Evolutionary conservation across 2,329 filamentous ascomycete genomes (phyloP).

Genomic region (Diaporthe velutina): DNA sequence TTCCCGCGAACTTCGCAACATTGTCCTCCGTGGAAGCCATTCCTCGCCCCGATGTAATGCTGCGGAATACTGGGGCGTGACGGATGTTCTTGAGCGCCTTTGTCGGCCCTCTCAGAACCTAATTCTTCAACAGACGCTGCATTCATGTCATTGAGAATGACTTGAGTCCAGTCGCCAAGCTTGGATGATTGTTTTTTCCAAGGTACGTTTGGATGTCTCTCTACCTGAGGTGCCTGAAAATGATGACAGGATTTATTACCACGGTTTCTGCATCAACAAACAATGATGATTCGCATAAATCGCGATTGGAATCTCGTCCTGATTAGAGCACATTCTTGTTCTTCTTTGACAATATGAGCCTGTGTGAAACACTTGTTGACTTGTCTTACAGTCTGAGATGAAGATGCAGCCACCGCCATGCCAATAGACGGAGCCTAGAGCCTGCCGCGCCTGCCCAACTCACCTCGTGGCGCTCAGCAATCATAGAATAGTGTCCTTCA

Average conservation of each 20-base stretch:
- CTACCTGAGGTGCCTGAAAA: neutral
- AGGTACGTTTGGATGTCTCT: neutral
- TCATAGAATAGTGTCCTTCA: neutral
- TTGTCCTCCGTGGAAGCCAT: neutral
- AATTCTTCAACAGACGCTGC: neutral
- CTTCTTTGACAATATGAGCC: neutral
- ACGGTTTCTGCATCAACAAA: constrained; percentile 33
- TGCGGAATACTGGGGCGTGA: too few relatives aligned
- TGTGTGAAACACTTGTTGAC: neutral
- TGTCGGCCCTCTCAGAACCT: neutral
- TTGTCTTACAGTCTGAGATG: neutral
- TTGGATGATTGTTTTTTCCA: neutral
- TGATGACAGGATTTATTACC: constrained; percentile 32
- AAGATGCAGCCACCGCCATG: neutral
- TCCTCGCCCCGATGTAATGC: too few relatives aligned
- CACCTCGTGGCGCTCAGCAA: neutral
- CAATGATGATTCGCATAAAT: constrained; percentile 30
- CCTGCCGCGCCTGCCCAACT: neutral
- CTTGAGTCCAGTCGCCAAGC: neutral
- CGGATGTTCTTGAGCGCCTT: too few relatives aligned
- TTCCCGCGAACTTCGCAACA: neutral
- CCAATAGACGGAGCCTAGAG: too few relatives aligned
- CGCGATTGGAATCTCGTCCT: constrained; percentile 33
- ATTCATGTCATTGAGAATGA: neutral
- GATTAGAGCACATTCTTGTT: constrained; percentile 9